phyloP scores from a whole-genome alignment of 2,329 filamentous ascomycete species.

The Xylaria multiplex region DNA sequence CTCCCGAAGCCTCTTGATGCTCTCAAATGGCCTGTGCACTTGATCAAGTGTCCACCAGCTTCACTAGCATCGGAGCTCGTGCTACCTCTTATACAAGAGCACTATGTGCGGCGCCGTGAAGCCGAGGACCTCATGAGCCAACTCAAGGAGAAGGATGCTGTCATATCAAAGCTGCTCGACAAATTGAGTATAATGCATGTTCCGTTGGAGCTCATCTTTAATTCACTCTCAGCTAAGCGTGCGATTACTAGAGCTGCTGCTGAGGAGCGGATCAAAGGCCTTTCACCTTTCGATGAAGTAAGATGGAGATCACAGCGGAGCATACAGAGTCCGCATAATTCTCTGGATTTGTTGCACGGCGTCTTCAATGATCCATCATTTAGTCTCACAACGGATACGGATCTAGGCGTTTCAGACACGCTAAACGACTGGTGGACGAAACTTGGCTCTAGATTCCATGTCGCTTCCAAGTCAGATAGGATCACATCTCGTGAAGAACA shows the following conservation, averaged over 20 bases:
- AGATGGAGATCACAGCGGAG: slow-evolving; percentile 52
- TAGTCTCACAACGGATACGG: slow-evolving; percentile 44
- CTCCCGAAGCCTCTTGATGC: slow-evolving; percentile 71
- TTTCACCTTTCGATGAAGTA: slow-evolving; percentile 58
- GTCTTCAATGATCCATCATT: slow-evolving; percentile 55
- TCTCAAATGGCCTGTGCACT: slow-evolving; percentile 71
- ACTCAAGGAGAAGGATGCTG: slow-evolving; percentile 62
- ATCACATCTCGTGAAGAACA: slow-evolving; percentile 30
- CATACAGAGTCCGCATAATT: slow-evolving; percentile 46
- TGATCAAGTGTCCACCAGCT: slow-evolving; percentile 59
- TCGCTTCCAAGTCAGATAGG: slow-evolving; percentile 38
- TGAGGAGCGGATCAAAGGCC: slow-evolving; percentile 61
- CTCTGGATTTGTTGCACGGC: slow-evolving; percentile 52
- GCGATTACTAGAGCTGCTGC: slow-evolving; percentile 57
- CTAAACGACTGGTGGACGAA: slow-evolving; percentile 63
- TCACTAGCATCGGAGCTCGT: slow-evolving; percentile 61
- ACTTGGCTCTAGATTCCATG: slow-evolving; percentile 48
- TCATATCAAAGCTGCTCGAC: slow-evolving; percentile 62
- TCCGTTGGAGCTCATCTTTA: slow-evolving; percentile 65
- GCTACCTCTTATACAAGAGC: slow-evolving; percentile 61
- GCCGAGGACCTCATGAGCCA: slow-evolving; percentile 55
- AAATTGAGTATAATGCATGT: slow-evolving; percentile 64
- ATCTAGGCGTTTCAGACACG: slow-evolving; percentile 48
- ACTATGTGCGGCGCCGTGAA: slow-evolving; percentile 54
- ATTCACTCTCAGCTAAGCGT: slow-evolving; percentile 59